A percentile compares a stretch with the other conserved stretches of the same genome.
Conservation (phyloP, 805 yeast species). For the Starmera amethionina region DNA sequence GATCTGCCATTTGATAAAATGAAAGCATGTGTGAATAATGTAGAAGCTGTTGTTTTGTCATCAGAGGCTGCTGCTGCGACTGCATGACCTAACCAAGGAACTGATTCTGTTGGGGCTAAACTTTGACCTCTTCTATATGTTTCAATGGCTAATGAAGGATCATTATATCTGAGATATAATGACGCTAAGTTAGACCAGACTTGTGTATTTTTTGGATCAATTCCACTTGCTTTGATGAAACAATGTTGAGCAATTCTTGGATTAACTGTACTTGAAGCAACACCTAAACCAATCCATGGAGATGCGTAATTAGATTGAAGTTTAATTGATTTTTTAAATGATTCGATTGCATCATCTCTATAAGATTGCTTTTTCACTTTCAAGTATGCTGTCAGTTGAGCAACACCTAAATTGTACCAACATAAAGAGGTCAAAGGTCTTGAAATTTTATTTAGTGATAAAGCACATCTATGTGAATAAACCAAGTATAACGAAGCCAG, state of each 20-base stretch:
- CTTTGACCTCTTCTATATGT: slow-evolving; percentile 71
- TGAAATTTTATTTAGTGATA: slow-evolving; percentile 27
- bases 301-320: slow-evolving; percentile 60
- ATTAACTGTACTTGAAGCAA: slow-evolving; percentile 53
- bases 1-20: slow-evolving; percentile 67
- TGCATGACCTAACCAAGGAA: slow-evolving; percentile 86
- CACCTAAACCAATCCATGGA: slow-evolving; percentile 80
- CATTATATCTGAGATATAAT: slow-evolving; percentile 60
- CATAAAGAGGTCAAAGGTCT: slow-evolving; percentile 45
- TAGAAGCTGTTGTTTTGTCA: slow-evolving; percentile 37
- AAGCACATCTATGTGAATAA: slow-evolving; percentile 36
- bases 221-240: slow-evolving; percentile 67
- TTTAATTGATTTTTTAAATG: slow-evolving; percentile 58
- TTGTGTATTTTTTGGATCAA: slow-evolving; percentile 56
- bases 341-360: slow-evolving; percentile 43
- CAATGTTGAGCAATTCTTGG: slow-evolving; percentile 86
- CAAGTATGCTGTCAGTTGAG: slow-evolving; percentile 40
- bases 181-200: slow-evolving; percentile 81
- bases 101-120: slow-evolving; percentile 63
- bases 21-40: slow-evolving; percentile 68
- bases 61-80: slow-evolving; percentile 44
- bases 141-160: slow-evolving; percentile 60
- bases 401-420: slow-evolving; percentile 63
- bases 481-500: slow-evolving; percentile 32
- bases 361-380: slow-evolving; percentile 18